Evolutionary conservation across 148 eudicot species (phyloP).

Genomic region (Limonium bicolor): DNA sequence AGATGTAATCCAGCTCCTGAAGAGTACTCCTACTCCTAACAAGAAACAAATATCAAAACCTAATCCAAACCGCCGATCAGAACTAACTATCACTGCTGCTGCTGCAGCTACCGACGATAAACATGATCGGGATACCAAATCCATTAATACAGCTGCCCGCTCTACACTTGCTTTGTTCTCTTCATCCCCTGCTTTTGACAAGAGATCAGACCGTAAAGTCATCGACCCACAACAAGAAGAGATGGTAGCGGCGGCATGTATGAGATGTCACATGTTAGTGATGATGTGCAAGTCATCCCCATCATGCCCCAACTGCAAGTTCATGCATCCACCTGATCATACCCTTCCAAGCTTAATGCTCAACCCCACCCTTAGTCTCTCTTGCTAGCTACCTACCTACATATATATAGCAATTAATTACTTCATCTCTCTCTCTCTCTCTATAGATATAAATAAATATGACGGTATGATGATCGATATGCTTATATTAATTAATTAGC

Average conservation of each 20-base stretch:
- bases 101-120: not conserved
- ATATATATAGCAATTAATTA: too few species aligned
- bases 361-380: conserved; percentile 41
- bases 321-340: conserved; percentile 55
- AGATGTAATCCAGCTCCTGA: not conserved
- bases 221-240: conserved; percentile 29
- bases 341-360: conserved; percentile 18
- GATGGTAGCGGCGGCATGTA: conserved; percentile 78
- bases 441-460: too few species aligned
- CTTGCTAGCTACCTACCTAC: too few species aligned
- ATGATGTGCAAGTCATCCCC: conserved; percentile 83
- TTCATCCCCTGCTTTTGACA: conserved; percentile 5
- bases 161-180: not conserved
- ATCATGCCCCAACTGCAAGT: conserved; percentile 85
- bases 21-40: not conserved
- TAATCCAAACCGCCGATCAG: not conserved
- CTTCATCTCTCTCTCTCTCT: too few species aligned
- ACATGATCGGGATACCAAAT: not conserved
- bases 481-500: too few species aligned
- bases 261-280: conserved; percentile 82
- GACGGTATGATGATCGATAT: too few species aligned
- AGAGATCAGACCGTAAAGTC: too few species aligned
- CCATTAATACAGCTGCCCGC: not conserved
- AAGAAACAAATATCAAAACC: too few species aligned
- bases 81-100: not conserved